Conservation (phyloP, 2,329 filamentous ascomycete species). For the Fusarium goolgardi region DNA sequence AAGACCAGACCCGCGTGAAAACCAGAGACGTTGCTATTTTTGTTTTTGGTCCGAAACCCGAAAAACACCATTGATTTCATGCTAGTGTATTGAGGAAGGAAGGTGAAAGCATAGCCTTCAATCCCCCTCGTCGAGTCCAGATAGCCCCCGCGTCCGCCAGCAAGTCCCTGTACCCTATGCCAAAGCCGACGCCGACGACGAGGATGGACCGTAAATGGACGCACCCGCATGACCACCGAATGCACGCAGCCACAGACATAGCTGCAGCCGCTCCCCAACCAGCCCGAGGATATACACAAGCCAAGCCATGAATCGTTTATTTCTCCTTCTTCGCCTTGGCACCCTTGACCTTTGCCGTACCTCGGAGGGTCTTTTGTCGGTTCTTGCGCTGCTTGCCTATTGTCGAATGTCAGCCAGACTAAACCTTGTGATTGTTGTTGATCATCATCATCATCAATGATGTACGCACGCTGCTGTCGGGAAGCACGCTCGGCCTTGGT, state of each 20-base stretch:
- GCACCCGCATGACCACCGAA: constrained; percentile 47
- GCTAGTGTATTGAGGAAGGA: constrained; percentile 54
- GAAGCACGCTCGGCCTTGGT: constrained; percentile 96
- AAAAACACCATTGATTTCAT: constrained; percentile 58
- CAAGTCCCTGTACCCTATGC: constrained; percentile 45
- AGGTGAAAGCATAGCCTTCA: constrained; percentile 47
- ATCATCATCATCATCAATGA: no score
- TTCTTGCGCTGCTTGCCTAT: constrained; percentile 99
- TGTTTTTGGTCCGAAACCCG: constrained; percentile 54
- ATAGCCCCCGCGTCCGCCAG: constrained; percentile 43
- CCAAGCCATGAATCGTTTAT: constrained; percentile 66
- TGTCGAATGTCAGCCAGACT: constrained; percentile 29
- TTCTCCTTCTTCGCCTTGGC: constrained; percentile 94
- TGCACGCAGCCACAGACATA: constrained; percentile 46
- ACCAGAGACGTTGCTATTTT: constrained; percentile 43
- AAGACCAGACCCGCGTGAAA: constrained; percentile 10
- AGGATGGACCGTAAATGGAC: constrained; percentile 39
- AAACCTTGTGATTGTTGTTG: not conserved
- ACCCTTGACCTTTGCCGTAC: constrained; percentile 98
- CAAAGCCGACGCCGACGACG: constrained; percentile 43
- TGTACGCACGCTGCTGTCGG: constrained; percentile 96
- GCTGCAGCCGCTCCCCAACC: constrained; percentile 42
- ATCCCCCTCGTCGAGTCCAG: constrained; percentile 48
- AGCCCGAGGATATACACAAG: constrained; percentile 50
- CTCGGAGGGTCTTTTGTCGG: constrained; percentile 97